Base-by-base conservation (phyloP, 2,329 filamentous ascomycete genomes). In the Seiridium cupressi region DNA sequence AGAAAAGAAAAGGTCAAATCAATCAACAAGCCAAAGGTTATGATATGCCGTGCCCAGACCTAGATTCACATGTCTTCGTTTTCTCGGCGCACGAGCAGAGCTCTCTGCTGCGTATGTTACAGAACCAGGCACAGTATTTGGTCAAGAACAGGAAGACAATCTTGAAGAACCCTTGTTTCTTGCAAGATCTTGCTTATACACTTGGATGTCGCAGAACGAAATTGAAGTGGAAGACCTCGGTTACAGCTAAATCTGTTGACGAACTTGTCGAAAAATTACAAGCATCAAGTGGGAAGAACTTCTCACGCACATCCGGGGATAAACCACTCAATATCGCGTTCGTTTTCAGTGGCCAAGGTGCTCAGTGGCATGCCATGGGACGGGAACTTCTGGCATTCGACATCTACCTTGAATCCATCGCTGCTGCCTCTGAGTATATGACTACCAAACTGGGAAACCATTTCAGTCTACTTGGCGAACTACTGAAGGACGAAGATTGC, bases 171-270 rank as follows among this genome's bases (percentile, higher is more conserved):
- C 35, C 6, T 31, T 13, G 64, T 0, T 66, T 74, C n/a, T 63
- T 80, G 38, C 64, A 70, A 38, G 65, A 81, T 59, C 77, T 81
- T 53, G 73, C 79, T 3, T 82, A 82, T 62, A 83, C 80, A 1
- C 70, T 82, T 13, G 72, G 69, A 32, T 77, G 73, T 42, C 78
- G 81, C 3, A 76, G 81, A 11, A 81, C 80, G 0, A 69, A 63
- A 5, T 62, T 82, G 11, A 75, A 78, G 58, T 82, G 78, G 76
- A 80, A 74, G 57, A 63, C 70, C 3, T 72, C 73, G 3, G 63
- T 77, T 3, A 69, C 79, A 38, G 77, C 78, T 4, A 67, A 63
- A 8, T 75, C 73, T 3, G 57, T 62, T 1, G 53, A 64, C 1
- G 73, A 78, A 3, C 72, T 83, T 3, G 35, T 59, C 5, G 13